phyloP scores from a whole-genome alignment of 2,329 filamentous ascomycete species.

The Cercospora sp. region DNA sequence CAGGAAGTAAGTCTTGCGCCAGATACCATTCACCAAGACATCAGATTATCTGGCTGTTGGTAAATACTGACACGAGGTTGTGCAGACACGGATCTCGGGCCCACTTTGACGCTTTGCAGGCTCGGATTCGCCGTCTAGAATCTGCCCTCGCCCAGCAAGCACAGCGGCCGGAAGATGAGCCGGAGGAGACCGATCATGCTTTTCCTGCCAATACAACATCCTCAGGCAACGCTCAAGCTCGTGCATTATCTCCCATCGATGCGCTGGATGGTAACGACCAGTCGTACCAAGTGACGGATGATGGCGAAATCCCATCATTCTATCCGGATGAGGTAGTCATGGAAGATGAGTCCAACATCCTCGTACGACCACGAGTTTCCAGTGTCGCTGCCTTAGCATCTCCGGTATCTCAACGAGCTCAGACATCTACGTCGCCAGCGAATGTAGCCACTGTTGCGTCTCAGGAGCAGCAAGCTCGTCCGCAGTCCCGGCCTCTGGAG shows the following conservation, averaged over 20 bases:
- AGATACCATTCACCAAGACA: neutral
- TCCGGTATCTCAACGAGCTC: neutral
- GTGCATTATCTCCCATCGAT: neutral
- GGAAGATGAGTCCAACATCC: neutral
- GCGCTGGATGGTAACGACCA: neutral
- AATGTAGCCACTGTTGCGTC: neutral
- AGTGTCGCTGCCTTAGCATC: neutral
- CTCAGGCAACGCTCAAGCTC: neutral
- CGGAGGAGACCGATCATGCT: neutral
- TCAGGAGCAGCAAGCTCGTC: neutral
- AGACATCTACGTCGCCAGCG: neutral
- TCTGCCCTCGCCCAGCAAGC: neutral
- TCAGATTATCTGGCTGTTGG: neutral
- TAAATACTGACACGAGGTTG: neutral
- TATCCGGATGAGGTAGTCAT: neutral
- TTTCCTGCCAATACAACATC: neutral
- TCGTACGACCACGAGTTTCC: neutral
- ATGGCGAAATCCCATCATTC: neutral
- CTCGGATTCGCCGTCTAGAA: neutral
- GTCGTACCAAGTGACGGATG: neutral
- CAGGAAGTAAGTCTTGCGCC: neutral
- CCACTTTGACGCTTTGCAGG: neutral
- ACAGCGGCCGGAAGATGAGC: constrained; percentile 1
- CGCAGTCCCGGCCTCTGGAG: neutral
- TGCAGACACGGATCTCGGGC: neutral